Evolutionary conservation across 176 grass and related monocot genomes (phyloP).

Genomic region (Olyra latifolia): DNA sequence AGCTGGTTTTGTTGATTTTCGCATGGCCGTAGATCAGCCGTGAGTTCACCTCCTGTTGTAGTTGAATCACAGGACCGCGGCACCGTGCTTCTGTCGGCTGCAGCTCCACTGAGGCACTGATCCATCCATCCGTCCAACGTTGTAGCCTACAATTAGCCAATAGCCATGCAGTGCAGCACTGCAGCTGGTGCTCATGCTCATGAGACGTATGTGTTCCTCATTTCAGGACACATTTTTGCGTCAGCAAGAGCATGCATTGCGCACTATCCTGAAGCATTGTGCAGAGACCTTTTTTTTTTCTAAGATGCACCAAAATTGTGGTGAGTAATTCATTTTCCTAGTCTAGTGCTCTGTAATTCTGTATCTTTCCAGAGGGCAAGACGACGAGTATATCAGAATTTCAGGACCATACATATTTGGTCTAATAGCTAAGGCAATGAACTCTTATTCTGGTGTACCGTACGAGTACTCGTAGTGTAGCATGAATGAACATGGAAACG

Average conservation of each 20-base stretch:
- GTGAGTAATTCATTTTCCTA: too few relatives aligned
- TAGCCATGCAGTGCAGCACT: too few relatives aligned
- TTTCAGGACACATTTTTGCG: not conserved
- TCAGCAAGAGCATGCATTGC: not conserved
- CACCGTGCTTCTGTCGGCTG: conserved; percentile 22
- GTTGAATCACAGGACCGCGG: conserved; percentile 34
- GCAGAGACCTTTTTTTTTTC: not conserved
- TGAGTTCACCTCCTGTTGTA: conserved; percentile 19
- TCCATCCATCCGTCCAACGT: too few relatives aligned
- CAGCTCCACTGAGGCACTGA: not conserved
- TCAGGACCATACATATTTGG: too few relatives aligned
- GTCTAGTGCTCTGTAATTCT: too few relatives aligned
- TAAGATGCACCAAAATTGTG: too few relatives aligned
- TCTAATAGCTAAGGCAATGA: too few relatives aligned
- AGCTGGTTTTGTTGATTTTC: not conserved
- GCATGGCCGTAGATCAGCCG: conserved; percentile 32
- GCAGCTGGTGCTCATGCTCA: too few relatives aligned
- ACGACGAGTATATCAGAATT: too few relatives aligned
- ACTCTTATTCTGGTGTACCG: too few relatives aligned
- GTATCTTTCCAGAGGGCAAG: too few relatives aligned
- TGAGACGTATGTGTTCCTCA: not conserved
- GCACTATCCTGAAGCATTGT: not conserved
- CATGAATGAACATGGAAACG: not conserved
- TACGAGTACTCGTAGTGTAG: too few relatives aligned
- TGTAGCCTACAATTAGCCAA: not conserved